Conservation (phyloP, 2,329 filamentous ascomycete species). For the Orbilia brochopaga region DNA sequence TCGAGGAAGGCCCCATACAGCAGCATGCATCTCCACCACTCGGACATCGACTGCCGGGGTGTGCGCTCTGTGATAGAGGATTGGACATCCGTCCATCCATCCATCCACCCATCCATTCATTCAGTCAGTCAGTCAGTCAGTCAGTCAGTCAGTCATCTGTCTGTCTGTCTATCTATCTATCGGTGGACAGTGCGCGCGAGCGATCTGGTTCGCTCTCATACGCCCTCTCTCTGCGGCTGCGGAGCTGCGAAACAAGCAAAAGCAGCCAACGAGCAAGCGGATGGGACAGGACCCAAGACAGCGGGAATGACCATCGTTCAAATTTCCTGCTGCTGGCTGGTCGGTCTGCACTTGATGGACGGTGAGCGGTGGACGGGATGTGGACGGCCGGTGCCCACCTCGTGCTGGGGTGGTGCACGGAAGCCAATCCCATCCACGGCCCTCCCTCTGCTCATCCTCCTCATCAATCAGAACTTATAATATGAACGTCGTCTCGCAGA, state of each 20-base stretch:
- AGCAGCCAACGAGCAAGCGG: neutral
- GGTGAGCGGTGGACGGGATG: neutral
- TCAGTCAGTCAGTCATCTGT: too few species aligned
- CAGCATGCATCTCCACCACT: slow-evolving; percentile 31
- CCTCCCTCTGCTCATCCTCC: slow-evolving; percentile 9
- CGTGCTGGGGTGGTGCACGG: slow-evolving; percentile 18
- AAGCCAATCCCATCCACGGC: slow-evolving; percentile 21
- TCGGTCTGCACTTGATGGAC: neutral
- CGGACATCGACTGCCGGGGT: slow-evolving; percentile 43
- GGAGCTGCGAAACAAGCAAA: slow-evolving; percentile 14
- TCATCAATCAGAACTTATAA: neutral
- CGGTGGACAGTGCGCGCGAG: slow-evolving; percentile 42
- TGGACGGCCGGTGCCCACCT: slow-evolving; percentile 1
- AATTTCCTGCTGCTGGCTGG: slow-evolving; percentile 37
- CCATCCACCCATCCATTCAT: too few species aligned
- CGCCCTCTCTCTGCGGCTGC: slow-evolving; percentile 22
- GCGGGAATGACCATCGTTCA: slow-evolving; percentile 16
- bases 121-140: too few species aligned
- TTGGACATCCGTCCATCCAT: slow-evolving; percentile 9
- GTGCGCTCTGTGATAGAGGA: slow-evolving; percentile 19
- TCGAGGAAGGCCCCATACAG: slow-evolving; percentile 30
- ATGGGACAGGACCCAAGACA: slow-evolving; percentile 14
- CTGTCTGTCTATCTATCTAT: too few species aligned
- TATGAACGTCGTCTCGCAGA: slow-evolving; percentile 27
- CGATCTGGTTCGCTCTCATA: slow-evolving; percentile 33